phyloP scores from a whole-genome alignment of 108 stramenopile species.

The Nitzschia sp. region DNA sequence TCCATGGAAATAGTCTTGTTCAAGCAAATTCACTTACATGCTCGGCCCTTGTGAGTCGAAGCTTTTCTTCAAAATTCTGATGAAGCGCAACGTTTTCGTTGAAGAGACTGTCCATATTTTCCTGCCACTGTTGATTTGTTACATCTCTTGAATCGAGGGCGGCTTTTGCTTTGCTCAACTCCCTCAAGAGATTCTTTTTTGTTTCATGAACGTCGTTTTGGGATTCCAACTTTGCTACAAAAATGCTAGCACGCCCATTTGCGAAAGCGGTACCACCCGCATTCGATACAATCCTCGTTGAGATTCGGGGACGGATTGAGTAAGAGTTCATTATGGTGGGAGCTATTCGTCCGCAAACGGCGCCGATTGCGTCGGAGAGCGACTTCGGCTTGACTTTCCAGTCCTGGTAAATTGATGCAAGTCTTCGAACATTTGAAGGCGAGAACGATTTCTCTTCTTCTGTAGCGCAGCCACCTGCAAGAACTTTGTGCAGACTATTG shows the following conservation, averaged over 20 bases:
- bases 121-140: constrained; percentile 5
- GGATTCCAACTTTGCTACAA: too few relatives aligned
- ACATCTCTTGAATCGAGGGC: neutral
- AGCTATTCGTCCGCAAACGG: too few relatives aligned
- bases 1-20: neutral
- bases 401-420: neutral
- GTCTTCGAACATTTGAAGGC: neutral
- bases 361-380: too few relatives aligned
- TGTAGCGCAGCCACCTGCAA: too few relatives aligned
- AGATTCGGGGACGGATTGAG: too few relatives aligned
- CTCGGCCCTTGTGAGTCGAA: constrained; percentile 15
- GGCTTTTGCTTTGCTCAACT: neutral
- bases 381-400: neutral
- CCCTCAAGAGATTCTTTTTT: neutral
- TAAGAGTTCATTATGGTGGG: too few relatives aligned
- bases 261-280: too few relatives aligned
- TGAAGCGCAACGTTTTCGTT: constrained; percentile 9
- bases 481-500: too few relatives aligned
- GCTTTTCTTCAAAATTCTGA: constrained; percentile 26
- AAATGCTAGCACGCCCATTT: too few relatives aligned
- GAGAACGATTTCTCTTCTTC: neutral
- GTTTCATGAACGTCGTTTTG: neutral
- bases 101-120: constrained; percentile 15
- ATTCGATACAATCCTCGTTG: too few relatives aligned
- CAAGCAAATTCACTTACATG: constrained; percentile 3